phyloP scores from a whole-genome alignment of 2,329 filamentous ascomycete genomes.

The Didymella glomerata region DNA sequence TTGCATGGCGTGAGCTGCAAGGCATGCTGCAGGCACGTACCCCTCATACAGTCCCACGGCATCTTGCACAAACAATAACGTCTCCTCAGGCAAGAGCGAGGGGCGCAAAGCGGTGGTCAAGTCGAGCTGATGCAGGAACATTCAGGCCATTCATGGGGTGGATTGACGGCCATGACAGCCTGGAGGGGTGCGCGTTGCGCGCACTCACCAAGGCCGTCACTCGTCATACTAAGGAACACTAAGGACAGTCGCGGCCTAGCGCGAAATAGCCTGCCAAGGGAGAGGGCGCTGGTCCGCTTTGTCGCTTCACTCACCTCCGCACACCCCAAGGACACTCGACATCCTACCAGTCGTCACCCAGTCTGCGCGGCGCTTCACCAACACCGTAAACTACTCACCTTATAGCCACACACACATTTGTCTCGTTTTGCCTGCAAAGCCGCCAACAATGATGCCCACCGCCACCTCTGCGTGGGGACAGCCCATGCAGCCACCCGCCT shows the following conservation, averaged over 20 bases:
- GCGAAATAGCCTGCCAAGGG: constrained; percentile 25
- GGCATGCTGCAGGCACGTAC: constrained; percentile 62
- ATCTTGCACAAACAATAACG: constrained; percentile 94
- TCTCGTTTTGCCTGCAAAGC: constrained; percentile 13
- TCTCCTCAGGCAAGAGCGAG: constrained; percentile 90
- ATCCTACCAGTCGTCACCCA: constrained; percentile 11
- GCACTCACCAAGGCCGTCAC: constrained; percentile 25
- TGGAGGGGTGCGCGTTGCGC: constrained; percentile 14
- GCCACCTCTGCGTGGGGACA: constrained; percentile 39
- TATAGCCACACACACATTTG: constrained; percentile 19
- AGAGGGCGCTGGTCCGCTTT: constrained; percentile 20
- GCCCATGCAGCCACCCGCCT: constrained; percentile 50
- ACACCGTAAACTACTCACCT: constrained; percentile 28
- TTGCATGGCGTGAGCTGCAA: constrained; percentile 17
- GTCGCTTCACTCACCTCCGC: constrained; percentile 36
- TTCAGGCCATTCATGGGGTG: constrained; percentile 64
- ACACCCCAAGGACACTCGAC: constrained; percentile 18
- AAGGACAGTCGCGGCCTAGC: constrained; percentile 18
- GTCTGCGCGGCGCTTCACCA: constrained; percentile 1
- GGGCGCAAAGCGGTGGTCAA: constrained; percentile 96
- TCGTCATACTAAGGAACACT: constrained; percentile 32
- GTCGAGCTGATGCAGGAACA: constrained; percentile 96
- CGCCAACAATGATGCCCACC: constrained; percentile 39
- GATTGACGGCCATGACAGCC: constrained; percentile 26
- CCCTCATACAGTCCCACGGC: constrained; percentile 97